A percentile compares a stretch with the other conserved stretches of the same genome.
Conservation (phyloP, 2,329 filamentous ascomycete species). For the Scedosporium apiospermum region DNA sequence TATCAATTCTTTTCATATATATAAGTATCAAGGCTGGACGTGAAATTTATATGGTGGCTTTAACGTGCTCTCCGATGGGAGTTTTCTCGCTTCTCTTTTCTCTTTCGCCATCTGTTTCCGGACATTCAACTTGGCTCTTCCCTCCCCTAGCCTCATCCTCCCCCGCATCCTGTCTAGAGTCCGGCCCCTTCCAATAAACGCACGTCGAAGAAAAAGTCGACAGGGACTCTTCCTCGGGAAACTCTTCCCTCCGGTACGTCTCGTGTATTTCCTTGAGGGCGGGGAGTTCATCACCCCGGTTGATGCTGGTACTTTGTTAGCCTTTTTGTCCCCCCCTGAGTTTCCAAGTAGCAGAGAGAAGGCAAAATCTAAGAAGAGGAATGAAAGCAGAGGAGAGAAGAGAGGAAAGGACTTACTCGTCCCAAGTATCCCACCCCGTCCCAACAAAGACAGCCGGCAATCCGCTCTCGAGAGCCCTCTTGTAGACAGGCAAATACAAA, state of each 20-base stretch:
- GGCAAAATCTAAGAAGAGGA: too few species aligned
- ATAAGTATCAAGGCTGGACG: too few species aligned
- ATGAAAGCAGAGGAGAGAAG: neutral
- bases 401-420: slow-evolving; percentile 28
- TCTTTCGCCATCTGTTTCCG: neutral
- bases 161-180: neutral
- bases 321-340: neutral
- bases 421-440: slow-evolving; percentile 41
- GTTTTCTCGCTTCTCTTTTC: too few species aligned
- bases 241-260: slow-evolving; percentile 19
- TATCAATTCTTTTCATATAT: too few species aligned
- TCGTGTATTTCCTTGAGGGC: slow-evolving; percentile 23
- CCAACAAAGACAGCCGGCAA: slow-evolving; percentile 49
- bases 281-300: slow-evolving; percentile 16
- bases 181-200: slow-evolving; percentile 25
- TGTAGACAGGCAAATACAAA: slow-evolving; percentile 44
- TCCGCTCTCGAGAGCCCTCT: slow-evolving; percentile 32
- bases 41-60: too few species aligned
- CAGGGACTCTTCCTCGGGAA: slow-evolving; percentile 29
- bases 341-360: slow-evolving; percentile 8
- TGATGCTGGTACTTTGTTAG: slow-evolving; percentile 6
- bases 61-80: too few species aligned
- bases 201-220: slow-evolving; percentile 29
- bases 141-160: neutral
- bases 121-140: neutral